A percentile compares a stretch with the other conserved stretches of the same genome.
Conservation (phyloP, 192 early-diverging fungal species). For the Coemansia sp. region DNA sequence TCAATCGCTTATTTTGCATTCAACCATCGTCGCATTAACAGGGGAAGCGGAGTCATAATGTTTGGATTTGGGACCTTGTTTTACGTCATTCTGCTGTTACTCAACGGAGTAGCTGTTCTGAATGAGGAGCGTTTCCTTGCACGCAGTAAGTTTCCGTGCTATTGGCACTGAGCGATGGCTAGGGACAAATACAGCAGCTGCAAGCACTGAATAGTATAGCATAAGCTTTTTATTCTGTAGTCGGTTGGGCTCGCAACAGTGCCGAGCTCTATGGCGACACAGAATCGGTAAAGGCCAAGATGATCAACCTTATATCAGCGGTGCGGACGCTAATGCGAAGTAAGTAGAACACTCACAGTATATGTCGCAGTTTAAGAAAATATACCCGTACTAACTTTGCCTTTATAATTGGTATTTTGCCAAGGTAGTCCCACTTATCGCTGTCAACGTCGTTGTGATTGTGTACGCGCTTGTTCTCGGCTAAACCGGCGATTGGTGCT, state of each 20-base stretch:
- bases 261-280: slow-evolving; percentile 64
- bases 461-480: slow-evolving; percentile 81
- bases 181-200: not conserved
- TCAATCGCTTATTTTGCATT: not conserved
- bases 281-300: slow-evolving; percentile 72
- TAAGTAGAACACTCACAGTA: not conserved
- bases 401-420: not conserved
- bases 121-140: slow-evolving; percentile 93
- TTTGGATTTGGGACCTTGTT: slow-evolving; percentile 77
- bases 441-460: slow-evolving; percentile 76
- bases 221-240: slow-evolving; percentile 36
- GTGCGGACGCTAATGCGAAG: slow-evolving; percentile 84
- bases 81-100: slow-evolving; percentile 74
- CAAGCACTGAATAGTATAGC: not conserved
- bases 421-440: slow-evolving; percentile 68
- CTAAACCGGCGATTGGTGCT: slow-evolving; percentile 30
- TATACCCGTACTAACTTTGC: not conserved
- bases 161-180: not conserved
- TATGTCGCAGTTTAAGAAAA: not conserved
- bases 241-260: slow-evolving; percentile 66
- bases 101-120: slow-evolving; percentile 87
- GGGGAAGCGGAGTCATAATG: slow-evolving; percentile 18
- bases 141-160: slow-evolving; percentile 62
- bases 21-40: not conserved
- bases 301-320: slow-evolving; percentile 87